Evolutionary conservation across 1,139 yeast species (phyloP), one percentile per base, ranked within the genome.

Genomic region (Geotrichum australiense): DNA sequence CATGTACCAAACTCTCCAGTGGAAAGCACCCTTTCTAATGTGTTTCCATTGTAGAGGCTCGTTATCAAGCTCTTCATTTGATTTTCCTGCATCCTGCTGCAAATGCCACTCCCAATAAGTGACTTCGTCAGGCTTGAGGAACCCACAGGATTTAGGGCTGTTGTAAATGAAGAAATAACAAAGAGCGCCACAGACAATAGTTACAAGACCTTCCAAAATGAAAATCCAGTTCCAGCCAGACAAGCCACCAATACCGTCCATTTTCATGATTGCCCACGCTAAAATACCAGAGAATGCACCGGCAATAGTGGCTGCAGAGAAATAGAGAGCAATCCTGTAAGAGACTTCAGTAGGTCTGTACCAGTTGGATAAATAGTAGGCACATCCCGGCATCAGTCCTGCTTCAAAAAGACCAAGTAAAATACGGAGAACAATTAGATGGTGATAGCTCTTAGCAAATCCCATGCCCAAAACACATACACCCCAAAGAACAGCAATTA

Each of bases 141-240:
- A 75, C 42, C 67, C 62, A 19, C 73, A 66, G 41, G 66, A 64
- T 23, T 60, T 61, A 18, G 76, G 76, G 56, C 61, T 65, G 51
- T 73, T 78, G 25, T 76, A 75, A 41, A 77, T 59, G 3, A 71
- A 55, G 49, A 71, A 70, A 52, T 62, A 74, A 24, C 75, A 65
- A 14, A 75, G 56, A 18, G 78, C 12, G 4, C 80, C 85, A 34
- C 80, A 73, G 3, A 63, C 71, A 14, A 78, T 53, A 1, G 86
- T 76, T 32, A 79, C 68, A 30, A 78, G 62, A 25, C 86, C 85
- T 59, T 81, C 86, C 43, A 83, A 70, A 40, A 83, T 73, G 55
- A 79, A 82, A 59, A 80, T 74, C 91, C 91, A 82, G 60, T 79
- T 73, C 93, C 93, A 82, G 23, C 86, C 78, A 5, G 71, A 70